Evolutionary conservation across 2,329 filamentous ascomycete species (phyloP).

Genomic region (Hansfordia pulvinata): DNA sequence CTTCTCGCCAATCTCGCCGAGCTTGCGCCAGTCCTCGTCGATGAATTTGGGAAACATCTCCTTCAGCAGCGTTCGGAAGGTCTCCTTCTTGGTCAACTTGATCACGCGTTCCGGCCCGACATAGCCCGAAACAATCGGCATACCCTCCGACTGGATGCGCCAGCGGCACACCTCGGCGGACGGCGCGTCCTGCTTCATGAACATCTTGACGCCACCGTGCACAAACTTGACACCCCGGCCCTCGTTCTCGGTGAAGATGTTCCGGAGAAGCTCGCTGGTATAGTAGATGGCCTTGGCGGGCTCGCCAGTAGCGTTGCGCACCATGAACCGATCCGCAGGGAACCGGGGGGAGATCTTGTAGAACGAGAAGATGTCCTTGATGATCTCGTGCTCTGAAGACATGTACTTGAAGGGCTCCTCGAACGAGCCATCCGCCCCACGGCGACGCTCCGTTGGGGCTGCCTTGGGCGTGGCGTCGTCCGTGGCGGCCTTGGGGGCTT

Average conservation of each 20-base stretch:
- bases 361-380: slow-evolving; percentile 66
- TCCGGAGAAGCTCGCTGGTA: slow-evolving; percentile 69
- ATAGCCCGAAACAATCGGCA: slow-evolving; percentile 84
- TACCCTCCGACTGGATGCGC: slow-evolving; percentile 90
- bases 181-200: slow-evolving; percentile 92
- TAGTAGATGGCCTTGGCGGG: slow-evolving; percentile 96
- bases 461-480: slow-evolving; percentile 12
- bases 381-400: slow-evolving; percentile 56
- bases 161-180: slow-evolving; percentile 77
- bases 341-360: slow-evolving; percentile 77
- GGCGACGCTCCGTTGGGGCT: slow-evolving; percentile 27
- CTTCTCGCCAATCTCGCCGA: slow-evolving; percentile 79
- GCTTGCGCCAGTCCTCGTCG: slow-evolving; percentile 56
- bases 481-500: slow-evolving; percentile 5
- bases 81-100: slow-evolving; percentile 61
- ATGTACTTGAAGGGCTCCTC: slow-evolving; percentile 97
- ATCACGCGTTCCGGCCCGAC: slow-evolving; percentile 69
- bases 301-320: slow-evolving; percentile 79
- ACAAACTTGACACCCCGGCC: slow-evolving; percentile 88
- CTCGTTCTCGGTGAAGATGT: slow-evolving; percentile 79
- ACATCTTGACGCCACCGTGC: slow-evolving; percentile 96
- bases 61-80: slow-evolving; percentile 67
- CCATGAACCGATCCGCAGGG: slow-evolving; percentile 85
- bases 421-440: slow-evolving; percentile 35
- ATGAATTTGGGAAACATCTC: slow-evolving; percentile 95